Evolutionary conservation across 805 yeast genomes (phyloP).

Genomic region (Kuraishia hungarica): DNA sequence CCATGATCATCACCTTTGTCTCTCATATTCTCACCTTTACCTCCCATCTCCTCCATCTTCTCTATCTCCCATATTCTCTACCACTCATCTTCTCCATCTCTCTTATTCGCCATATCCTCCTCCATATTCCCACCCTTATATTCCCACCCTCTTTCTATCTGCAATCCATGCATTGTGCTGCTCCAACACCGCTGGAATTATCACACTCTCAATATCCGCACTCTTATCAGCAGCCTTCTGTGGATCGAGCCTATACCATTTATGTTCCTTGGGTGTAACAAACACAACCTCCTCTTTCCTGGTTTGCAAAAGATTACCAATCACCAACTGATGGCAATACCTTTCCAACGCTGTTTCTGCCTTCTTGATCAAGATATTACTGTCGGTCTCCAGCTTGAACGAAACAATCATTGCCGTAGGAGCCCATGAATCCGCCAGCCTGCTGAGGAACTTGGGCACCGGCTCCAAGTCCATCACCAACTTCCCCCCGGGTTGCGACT

Average conservation of each 20-base stretch:
- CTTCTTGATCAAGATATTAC: conserved; percentile 58
- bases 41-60: conserved; percentile 15
- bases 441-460: conserved; percentile 86
- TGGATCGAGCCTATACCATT: conserved; percentile 43
- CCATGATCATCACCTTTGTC: no score
- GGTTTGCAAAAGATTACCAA: conserved; percentile 86
- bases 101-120: no score
- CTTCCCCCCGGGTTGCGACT: conserved; percentile 72
- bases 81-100: conserved; percentile 16
- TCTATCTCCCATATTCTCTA: conserved; percentile 8
- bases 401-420: conserved; percentile 91
- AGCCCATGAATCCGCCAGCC: conserved; percentile 91
- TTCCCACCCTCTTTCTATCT: conserved; percentile 15
- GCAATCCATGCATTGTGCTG: conserved; percentile 60
- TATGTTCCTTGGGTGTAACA: conserved; percentile 42
- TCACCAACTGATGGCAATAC: conserved; percentile 88
- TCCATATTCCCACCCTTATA: conserved; percentile 8
- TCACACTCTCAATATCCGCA: conserved; percentile 67
- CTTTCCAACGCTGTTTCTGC: conserved; percentile 73
- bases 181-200: conserved; percentile 68
- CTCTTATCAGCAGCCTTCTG: conserved; percentile 28
- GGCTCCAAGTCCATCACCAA: conserved; percentile 84
- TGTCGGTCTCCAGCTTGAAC: conserved; percentile 90
- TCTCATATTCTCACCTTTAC: conserved; percentile 5
- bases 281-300: conserved; percentile 85